A percentile compares a stretch with the other conserved stretches of the same genome.
Evolutionary conservation across 805 yeast species (phyloP).

Genomic region (Starmera dryadoides): DNA sequence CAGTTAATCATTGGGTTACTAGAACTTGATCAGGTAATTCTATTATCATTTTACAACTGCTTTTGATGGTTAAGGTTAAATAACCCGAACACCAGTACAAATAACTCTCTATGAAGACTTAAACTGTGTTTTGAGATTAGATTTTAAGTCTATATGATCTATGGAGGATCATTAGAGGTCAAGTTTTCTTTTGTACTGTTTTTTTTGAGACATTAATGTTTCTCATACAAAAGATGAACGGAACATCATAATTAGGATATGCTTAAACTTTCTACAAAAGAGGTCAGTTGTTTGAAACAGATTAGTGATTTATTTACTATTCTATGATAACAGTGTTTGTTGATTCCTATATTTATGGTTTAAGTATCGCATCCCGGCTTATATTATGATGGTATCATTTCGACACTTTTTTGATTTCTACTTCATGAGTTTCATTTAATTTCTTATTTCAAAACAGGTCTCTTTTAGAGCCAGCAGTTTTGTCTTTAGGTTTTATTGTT

Average conservation of each 20-base stretch:
- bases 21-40: too few species aligned
- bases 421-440: not conserved
- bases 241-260: not conserved
- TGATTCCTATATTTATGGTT: not conserved
- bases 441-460: not conserved
- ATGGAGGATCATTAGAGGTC: not conserved
- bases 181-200: not conserved
- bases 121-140: too few species aligned
- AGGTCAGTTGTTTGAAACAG: not conserved
- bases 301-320: not conserved
- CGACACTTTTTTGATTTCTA: not conserved
- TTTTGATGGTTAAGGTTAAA: too few species aligned
- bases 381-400: not conserved
- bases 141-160: too few species aligned
- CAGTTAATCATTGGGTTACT: too few species aligned
- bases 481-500: not conserved
- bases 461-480: not conserved
- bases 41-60: too few species aligned
- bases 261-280: not conserved
- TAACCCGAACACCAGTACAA: too few species aligned
- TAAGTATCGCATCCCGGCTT: conserved; percentile 7
- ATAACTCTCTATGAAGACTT: not conserved
- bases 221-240: too few species aligned
- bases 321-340: not conserved
- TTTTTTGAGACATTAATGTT: too few species aligned